Evolutionary conservation across 2,329 filamentous ascomycete species (phyloP).

Genomic region (Penicillium sp.): DNA sequence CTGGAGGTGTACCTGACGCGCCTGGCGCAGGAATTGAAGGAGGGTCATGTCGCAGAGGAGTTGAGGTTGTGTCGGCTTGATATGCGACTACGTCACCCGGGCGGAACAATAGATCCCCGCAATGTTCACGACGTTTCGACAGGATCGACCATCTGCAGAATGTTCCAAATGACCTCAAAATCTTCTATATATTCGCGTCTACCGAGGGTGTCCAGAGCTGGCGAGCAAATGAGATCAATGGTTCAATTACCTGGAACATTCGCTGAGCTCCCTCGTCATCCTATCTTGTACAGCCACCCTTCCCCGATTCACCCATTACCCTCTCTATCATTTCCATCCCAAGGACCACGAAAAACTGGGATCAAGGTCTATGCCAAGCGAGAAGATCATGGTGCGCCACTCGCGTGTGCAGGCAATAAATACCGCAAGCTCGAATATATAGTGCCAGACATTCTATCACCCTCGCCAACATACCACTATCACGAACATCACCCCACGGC

Average conservation of each 20-base stretch:
- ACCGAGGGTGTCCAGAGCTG: not conserved
- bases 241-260: conserved; percentile 24
- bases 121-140: not conserved
- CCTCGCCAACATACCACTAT: conserved; percentile 10
- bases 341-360: conserved; percentile 3
- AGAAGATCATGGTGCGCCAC: conserved; percentile 36
- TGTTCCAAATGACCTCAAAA: not conserved
- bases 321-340: conserved; percentile 12
- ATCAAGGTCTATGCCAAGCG: conserved; percentile 33
- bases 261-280: conserved; percentile 28
- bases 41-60: conserved; percentile 22
- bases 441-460: conserved; percentile 33
- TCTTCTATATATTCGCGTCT: not conserved
- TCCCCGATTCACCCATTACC: conserved; percentile 35
- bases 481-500: conserved; percentile 16
- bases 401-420: conserved; percentile 38
- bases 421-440: conserved; percentile 41
- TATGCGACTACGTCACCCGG: not conserved
- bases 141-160: not conserved
- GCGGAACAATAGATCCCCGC: not conserved
- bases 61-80: not conserved
- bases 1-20: conserved; percentile 29
- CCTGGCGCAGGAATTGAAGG: conserved; percentile 38
- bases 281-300: conserved; percentile 28
- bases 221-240: not conserved